phyloP scores from a whole-genome alignment of 257 asterid genomes.

The Scutellaria minor region DNA sequence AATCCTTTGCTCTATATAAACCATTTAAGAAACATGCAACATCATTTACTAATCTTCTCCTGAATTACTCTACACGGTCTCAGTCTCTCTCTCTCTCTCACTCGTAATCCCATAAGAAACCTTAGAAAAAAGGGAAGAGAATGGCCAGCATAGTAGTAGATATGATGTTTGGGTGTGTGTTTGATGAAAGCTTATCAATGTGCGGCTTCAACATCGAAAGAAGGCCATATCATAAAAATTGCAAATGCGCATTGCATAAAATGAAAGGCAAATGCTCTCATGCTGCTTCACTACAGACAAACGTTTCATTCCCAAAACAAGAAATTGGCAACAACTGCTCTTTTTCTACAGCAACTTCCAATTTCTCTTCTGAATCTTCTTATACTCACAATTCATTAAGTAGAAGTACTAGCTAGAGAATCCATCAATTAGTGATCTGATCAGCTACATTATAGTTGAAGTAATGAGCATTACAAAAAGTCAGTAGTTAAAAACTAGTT shows the following conservation, averaged over 20 bases:
- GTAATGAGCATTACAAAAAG: background rate
- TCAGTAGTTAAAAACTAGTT: background rate
- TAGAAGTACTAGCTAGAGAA: background rate
- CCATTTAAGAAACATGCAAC: constrained; percentile 7
- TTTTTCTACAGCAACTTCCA: constrained; percentile 26
- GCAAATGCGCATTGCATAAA: constrained; percentile 52
- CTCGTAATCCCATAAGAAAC: background rate
- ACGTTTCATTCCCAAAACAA: constrained; percentile 36
- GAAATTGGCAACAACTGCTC: constrained; percentile 1
- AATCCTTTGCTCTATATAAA: constrained; percentile 16
- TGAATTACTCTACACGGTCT: too few species aligned
- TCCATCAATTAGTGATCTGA: background rate
- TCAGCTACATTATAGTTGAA: constrained; percentile 5
- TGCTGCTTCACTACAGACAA: constrained; percentile 25
- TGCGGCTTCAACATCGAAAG: constrained; percentile 44
- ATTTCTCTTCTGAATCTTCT: constrained; percentile 27
- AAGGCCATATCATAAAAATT: constrained; percentile 48
- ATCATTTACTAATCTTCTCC: background rate
- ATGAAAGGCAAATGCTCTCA: constrained; percentile 34
- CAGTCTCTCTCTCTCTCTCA: too few species aligned
- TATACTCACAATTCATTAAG: constrained; percentile 1
- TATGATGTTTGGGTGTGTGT: constrained; percentile 36
- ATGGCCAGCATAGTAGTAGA: constrained; percentile 43
- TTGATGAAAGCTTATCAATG: constrained; percentile 46
- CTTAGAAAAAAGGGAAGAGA: background rate